Evolutionary conservation across 768 basidiomycete species (phyloP).

Genomic region (Lyophyllum atratum): DNA sequence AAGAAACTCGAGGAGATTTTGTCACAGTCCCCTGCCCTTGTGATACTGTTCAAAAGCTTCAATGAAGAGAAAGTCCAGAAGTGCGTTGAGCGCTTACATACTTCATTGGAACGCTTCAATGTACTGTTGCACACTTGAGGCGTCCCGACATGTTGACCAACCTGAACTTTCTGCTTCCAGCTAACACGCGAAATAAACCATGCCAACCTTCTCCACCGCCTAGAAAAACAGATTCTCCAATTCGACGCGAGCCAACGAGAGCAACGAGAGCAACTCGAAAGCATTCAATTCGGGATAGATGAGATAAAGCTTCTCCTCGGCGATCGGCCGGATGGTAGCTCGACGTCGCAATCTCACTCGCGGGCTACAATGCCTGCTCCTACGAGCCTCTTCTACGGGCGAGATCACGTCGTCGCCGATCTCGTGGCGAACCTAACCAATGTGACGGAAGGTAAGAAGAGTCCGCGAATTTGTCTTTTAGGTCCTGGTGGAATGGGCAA

Average conservation of each 20-base stretch:
- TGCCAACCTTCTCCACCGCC: not conserved
- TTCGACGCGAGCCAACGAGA: not conserved
- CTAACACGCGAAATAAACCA: not conserved
- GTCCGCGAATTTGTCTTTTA: slow-evolving; percentile 16
- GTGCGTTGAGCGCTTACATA: not conserved
- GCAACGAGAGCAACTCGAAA: not conserved
- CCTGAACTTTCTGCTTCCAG: no score
- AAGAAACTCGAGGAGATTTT: not conserved
- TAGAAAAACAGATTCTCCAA: not conserved
- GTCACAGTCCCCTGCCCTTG: not conserved
- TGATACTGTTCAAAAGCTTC: not conserved
- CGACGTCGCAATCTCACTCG: not conserved
- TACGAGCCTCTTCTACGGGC: slow-evolving; percentile 17
- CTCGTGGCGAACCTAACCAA: slow-evolving; percentile 8
- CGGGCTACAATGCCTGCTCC: slow-evolving; percentile 7
- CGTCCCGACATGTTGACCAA: no score
- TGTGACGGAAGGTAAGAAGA: no score
- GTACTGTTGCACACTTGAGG: not conserved
- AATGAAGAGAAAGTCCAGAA: slow-evolving; percentile 3
- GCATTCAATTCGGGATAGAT: not conserved
- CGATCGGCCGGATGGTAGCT: no score
- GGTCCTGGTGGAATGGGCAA: slow-evolving; percentile 41
- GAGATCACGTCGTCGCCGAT: slow-evolving; percentile 17
- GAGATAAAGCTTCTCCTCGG: not conserved
- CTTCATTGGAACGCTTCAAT: not conserved